Evolutionary conservation across 2,329 filamentous ascomycete species (phyloP).

Genomic region (Thielaviopsis ethacetica): DNA sequence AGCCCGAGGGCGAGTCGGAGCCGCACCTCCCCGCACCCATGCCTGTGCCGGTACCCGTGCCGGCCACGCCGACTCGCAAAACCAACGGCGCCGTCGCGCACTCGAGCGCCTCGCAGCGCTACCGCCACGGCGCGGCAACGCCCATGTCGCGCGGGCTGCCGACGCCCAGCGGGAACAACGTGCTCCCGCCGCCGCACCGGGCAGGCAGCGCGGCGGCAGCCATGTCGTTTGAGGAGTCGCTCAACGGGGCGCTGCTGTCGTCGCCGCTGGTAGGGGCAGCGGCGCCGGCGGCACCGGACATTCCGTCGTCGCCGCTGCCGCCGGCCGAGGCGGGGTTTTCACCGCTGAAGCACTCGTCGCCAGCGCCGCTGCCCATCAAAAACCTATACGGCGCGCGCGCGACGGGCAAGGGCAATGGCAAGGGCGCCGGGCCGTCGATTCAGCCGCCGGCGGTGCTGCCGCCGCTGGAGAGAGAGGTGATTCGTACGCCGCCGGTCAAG

Average conservation of each 20-base stretch:
- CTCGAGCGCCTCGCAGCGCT: slow-evolving; percentile 5
- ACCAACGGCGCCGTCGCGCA: not conserved
- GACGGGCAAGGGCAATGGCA: slow-evolving; percentile 19
- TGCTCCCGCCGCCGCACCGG: slow-evolving; percentile 7
- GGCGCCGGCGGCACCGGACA: slow-evolving; percentile 2
- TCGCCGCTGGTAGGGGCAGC: slow-evolving; percentile 5
- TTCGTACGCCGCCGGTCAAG: slow-evolving; percentile 46
- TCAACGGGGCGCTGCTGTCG: slow-evolving; percentile 4
- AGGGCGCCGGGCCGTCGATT: slow-evolving; percentile 27
- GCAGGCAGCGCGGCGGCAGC: not conserved
- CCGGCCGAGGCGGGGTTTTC: slow-evolving; percentile 32
- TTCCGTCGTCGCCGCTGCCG: slow-evolving; percentile 9
- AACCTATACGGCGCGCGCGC: slow-evolving; percentile 14
- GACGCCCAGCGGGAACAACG: slow-evolving; percentile 10
- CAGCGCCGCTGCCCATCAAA: slow-evolving; percentile 16
- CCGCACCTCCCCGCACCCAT: not conserved
- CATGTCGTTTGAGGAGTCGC: slow-evolving; percentile 11
- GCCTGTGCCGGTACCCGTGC: not conserved
- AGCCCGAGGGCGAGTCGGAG: not conserved
- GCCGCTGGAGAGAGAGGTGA: slow-evolving; percentile 39
- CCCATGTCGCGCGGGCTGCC: slow-evolving; percentile 11
- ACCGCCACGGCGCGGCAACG: slow-evolving; percentile 1
- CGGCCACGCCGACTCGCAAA: slow-evolving; percentile 8
- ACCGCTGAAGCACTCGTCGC: slow-evolving; percentile 35
- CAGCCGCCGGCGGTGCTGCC: slow-evolving; percentile 41